Conservation (phyloP, 306 rosid genomes). For the Astragalus membranaceus region DNA sequence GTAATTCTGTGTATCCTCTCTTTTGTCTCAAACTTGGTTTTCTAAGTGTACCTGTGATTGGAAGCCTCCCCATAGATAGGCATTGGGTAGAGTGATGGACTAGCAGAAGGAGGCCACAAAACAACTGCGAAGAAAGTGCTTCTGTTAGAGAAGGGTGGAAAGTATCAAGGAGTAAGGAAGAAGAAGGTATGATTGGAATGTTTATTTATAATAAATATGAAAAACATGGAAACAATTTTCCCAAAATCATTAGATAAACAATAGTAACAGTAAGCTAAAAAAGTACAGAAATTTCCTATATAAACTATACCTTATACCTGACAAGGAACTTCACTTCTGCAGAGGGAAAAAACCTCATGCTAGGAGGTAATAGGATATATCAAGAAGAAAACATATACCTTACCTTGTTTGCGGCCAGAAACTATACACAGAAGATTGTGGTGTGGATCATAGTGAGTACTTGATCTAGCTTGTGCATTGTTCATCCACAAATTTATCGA, state of each 20-base stretch:
- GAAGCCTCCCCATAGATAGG: constrained; percentile 95
- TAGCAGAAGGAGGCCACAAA: constrained; percentile 95
- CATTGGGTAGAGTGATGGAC: constrained; percentile 73
- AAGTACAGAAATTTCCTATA: not conserved
- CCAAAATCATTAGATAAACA: constrained; percentile 1
- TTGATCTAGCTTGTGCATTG: constrained; percentile 75
- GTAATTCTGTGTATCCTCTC: not conserved
- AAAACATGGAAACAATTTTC: not conserved
- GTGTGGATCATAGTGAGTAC: constrained; percentile 97
- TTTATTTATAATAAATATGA: not conserved
- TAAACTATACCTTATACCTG: constrained; percentile 8
- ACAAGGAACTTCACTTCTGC: not conserved
- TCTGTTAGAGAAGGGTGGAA: constrained; percentile 13
- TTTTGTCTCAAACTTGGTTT: not conserved
- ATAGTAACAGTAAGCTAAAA: not conserved
- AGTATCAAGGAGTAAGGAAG: not conserved
- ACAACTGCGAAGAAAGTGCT: constrained; percentile 46
- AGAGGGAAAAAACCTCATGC: not conserved
- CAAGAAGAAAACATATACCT: constrained; percentile 4
- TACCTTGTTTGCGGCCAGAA: constrained; percentile 86
- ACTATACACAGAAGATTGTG: constrained; percentile 83
- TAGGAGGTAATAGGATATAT: not conserved
- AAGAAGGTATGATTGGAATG: not conserved
- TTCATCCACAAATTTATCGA: constrained; percentile 96
- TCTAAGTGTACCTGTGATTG: constrained; percentile 64